Evolutionary conservation across 352 stramenopile species (phyloP).

Genomic region (Pythium grandisporangium): DNA sequence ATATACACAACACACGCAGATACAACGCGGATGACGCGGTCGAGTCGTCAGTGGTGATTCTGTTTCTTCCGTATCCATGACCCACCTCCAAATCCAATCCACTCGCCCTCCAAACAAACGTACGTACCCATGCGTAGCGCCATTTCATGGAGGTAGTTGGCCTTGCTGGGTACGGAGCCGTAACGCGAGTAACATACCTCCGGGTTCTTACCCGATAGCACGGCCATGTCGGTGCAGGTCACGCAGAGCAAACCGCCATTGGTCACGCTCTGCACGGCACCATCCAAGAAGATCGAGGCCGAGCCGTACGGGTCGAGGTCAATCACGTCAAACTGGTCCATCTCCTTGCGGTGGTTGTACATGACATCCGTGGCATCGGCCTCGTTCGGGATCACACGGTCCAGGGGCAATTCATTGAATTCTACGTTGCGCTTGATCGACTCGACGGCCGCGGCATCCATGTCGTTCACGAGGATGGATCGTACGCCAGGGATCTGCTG

Average conservation of each 20-base stretch:
- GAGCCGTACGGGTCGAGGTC: slow-evolving; percentile 99
- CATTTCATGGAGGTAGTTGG: slow-evolving; percentile 85
- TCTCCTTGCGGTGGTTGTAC: slow-evolving; percentile 79
- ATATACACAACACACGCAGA: too few relatives aligned
- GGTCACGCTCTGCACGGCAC: slow-evolving; percentile 91
- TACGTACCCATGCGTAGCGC: slow-evolving; percentile 70
- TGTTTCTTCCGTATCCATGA: too few relatives aligned
- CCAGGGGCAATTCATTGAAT: slow-evolving; percentile 77
- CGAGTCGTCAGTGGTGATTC: too few relatives aligned
- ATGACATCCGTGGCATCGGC: slow-evolving; percentile 84
- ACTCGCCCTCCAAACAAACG: too few relatives aligned
- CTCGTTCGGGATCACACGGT: slow-evolving; percentile 81
- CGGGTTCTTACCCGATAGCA: slow-evolving; percentile 83
- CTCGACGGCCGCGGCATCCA: slow-evolving; percentile 94
- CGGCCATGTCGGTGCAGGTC: slow-evolving; percentile 99
- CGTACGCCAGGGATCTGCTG: slow-evolving; percentile 98
- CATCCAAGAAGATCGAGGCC: slow-evolving; percentile 97
- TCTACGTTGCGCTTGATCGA: slow-evolving; percentile 94
- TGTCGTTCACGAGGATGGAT: slow-evolving; percentile 98
- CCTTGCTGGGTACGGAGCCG: slow-evolving; percentile 78
- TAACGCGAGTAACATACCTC: slow-evolving; percentile 88
- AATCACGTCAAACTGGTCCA: slow-evolving; percentile 98
- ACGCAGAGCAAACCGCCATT: slow-evolving; percentile 97
- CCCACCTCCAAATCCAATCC: too few relatives aligned
- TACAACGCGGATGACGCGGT: too few relatives aligned